These are phyloP conservation scores for Thermomyces lanuginosus DNA, from an alignment of 2,329 filamentous ascomycete species.

Conservation along the genomic window DNA sequence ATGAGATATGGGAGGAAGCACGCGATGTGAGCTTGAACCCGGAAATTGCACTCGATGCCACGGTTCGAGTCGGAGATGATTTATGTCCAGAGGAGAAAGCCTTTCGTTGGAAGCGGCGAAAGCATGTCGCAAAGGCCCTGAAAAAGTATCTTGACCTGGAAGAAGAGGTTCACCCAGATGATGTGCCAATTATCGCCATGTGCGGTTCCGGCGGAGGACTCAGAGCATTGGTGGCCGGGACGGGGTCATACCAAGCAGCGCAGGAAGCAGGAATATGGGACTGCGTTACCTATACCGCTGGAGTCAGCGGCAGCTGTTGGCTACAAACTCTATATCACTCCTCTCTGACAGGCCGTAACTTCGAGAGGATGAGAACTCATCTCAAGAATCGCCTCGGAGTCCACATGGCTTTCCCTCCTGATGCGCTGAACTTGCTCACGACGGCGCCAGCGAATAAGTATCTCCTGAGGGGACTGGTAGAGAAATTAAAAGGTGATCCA, in stretches of 20 bases:
- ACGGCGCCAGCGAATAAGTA: conserved; percentile 86
- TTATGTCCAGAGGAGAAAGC: conserved; percentile 70
- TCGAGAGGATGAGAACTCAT: conserved; percentile 61
- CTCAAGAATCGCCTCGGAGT: conserved; percentile 69
- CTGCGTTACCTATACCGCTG: conserved; percentile 85
- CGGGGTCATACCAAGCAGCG: conserved; percentile 70
- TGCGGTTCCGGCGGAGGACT: conserved; percentile 88
- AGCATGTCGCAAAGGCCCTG: conserved; percentile 53
- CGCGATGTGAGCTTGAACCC: conserved; percentile 70
- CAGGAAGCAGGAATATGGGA: conserved; percentile 82
- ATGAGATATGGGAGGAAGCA: conserved; percentile 86
- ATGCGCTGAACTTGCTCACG: conserved; percentile 64
- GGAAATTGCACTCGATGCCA: conserved; percentile 68
- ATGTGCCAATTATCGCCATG: conserved; percentile 84
- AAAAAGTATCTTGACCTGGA: conserved; percentile 71
- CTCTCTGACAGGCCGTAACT: conserved; percentile 52
- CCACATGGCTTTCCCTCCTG: conserved; percentile 84
- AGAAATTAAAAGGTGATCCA: conserved; percentile 74
- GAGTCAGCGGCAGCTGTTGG: conserved; percentile 94
- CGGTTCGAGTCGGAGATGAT: conserved; percentile 63
- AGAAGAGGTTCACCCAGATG: conserved; percentile 72
- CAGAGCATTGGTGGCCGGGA: conserved; percentile 74
- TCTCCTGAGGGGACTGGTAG: conserved; percentile 71
- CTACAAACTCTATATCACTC: conserved; percentile 77
- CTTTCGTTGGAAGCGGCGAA: conserved; percentile 54